phyloP scores from a whole-genome alignment of 345 rosid genomes.

The Mallotus nudiflorus region DNA sequence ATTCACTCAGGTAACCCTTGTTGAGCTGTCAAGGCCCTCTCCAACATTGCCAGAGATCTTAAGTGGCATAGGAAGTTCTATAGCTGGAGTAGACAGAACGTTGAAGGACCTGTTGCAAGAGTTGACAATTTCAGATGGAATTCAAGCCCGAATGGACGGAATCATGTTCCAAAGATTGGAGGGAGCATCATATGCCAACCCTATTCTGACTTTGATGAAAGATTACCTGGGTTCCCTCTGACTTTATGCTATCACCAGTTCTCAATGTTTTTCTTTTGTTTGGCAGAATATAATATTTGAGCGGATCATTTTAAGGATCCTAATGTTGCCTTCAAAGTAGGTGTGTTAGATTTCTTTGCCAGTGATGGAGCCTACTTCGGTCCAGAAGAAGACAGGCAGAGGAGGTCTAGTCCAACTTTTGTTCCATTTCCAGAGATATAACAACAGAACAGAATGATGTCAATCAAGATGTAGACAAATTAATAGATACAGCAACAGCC shows the following conservation, averaged over 20 bases:
- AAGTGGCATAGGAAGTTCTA: constrained; percentile 64
- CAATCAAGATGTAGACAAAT: neutral
- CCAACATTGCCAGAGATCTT: constrained; percentile 68
- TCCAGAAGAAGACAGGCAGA: neutral
- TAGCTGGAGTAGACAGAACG: constrained; percentile 67
- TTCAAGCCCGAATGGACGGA: constrained; percentile 96
- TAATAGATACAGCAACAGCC: too few species aligned
- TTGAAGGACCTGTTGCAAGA: constrained; percentile 61
- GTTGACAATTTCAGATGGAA: constrained; percentile 50
- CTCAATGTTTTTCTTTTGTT: neutral
- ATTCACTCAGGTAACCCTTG: constrained; percentile 63
- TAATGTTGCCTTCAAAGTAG: neutral
- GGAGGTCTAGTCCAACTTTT: neutral
- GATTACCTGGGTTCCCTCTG: constrained; percentile 77
- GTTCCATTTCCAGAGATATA: neutral
- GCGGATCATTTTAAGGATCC: neutral
- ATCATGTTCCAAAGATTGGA: constrained; percentile 72
- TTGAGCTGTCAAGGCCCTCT: constrained; percentile 82
- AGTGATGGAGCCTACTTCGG: neutral
- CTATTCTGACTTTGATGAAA: constrained; percentile 58
- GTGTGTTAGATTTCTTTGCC: neutral
- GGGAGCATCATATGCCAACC: constrained; percentile 48
- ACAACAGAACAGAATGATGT: neutral
- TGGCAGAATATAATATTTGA: neutral
- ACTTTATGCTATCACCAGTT: neutral